Base-by-base conservation (phyloP, 2,329 filamentous ascomycete species). In the Ophiostoma angusticollis region DNA sequence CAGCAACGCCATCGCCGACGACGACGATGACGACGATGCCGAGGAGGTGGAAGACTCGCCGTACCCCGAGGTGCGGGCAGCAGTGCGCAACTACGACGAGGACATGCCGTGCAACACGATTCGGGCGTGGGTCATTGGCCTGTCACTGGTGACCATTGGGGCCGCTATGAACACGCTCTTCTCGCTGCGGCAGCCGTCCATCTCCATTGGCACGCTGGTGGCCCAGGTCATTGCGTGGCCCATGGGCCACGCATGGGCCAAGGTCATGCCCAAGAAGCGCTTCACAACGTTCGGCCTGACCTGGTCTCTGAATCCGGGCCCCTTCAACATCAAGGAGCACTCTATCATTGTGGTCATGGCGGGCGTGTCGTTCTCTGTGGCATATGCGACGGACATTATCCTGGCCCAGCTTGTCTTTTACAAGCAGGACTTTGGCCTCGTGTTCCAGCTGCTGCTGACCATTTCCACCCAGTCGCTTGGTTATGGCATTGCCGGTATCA, bases 371-470 rank as follows among this genome's bases (percentile, higher is more conserved):
- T 81, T 83, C 47, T 77, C 62, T 35, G 74, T 69, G 6, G 77
- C 79, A 4, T 85, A 85, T 49, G 78, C 79, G 1, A 84, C 80
- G 1, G 80, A 85, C 47, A 78, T 84, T 22, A 70, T 86, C 31
- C 63, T 84, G 2, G 80, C 80, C 0, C 79, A 84, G 57, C 60
- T 74, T 14, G 68, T 78, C 13, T 84, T 84, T 49, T 85, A 85
- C 53, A 74, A 78, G 53, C 70, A 82, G 49, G 62, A 77, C 42
- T 81, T 81, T 50, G 78, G 78, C 16, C 64, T 80, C 45, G 46
- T 63, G 1, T 84, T 80, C 51, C 75, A 83, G 54, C 57, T 84
- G 22, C 60, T 84, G 13, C 62, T 82, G 43, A 74, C 72, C 17
- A 64, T 84, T 13, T 80, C 74, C 7, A 80, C 75, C 2, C 80